Conservation (phyloP, 352 stramenopile genomes). For the Globisporangium cederbergense region DNA sequence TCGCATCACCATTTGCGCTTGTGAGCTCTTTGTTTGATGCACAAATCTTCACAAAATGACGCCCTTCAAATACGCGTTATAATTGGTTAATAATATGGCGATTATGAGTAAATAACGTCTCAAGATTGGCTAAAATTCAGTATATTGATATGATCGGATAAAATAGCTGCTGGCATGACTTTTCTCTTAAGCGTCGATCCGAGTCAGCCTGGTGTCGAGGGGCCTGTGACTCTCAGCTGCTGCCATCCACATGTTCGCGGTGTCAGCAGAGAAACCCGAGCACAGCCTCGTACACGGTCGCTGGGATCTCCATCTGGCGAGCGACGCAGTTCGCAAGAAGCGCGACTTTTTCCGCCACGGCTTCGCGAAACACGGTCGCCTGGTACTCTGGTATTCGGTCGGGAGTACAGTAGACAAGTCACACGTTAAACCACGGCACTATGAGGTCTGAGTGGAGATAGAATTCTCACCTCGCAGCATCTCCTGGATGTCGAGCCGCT, state of each 20-base stretch:
- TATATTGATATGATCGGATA: too few species aligned
- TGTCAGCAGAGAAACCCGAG: constrained; percentile 14
- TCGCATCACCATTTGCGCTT: background rate
- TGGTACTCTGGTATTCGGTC: constrained; percentile 11
- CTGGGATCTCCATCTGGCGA: constrained; percentile 5
- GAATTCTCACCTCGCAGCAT: constrained; percentile 35
- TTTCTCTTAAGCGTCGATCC: too few species aligned
- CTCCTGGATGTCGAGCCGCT: constrained; percentile 43
- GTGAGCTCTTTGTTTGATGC: background rate
- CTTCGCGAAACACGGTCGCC: constrained; percentile 6
- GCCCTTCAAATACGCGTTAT: too few species aligned
- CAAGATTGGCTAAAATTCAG: too few species aligned
- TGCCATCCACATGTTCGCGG: background rate
- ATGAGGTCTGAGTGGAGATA: too few species aligned
- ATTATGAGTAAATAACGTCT: too few species aligned
- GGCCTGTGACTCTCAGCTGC: background rate
- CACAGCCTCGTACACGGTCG: constrained; percentile 10
- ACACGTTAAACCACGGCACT: too few species aligned
- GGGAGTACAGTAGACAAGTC: background rate
- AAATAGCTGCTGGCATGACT: too few species aligned
- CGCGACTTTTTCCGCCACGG: background rate
- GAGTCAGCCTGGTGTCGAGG: too few species aligned
- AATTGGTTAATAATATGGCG: too few species aligned
- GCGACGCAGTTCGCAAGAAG: constrained; percentile 5
- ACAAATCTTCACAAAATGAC: background rate